Percentiles rank a stretch among this genome's conserved stretches.
These are phyloP conservation scores for Globisporangium splendens DNA, from an alignment of 352 stramenopile genomes.

Conservation along the genomic window DNA sequence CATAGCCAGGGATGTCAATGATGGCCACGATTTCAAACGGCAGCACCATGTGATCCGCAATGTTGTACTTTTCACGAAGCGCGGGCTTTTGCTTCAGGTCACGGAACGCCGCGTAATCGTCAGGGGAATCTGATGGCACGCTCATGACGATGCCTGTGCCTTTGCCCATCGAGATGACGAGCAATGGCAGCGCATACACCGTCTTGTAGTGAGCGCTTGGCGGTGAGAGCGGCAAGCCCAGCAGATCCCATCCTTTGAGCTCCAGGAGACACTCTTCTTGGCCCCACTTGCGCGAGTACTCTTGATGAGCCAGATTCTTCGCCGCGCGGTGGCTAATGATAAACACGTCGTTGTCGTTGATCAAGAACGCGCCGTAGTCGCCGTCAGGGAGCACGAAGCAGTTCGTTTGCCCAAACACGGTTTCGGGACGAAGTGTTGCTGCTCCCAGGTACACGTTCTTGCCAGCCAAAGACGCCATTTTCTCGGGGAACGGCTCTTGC, in stretches of 20 bases:
- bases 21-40: slow-evolving; percentile 99
- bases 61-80: slow-evolving; percentile 97
- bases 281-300: slow-evolving; percentile 85
- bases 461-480: slow-evolving; percentile 67
- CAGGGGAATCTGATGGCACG: slow-evolving; percentile 97
- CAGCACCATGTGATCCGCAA: slow-evolving; percentile 98
- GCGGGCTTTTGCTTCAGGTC: slow-evolving; percentile 98
- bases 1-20: slow-evolving; percentile 99
- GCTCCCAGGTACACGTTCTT: slow-evolving; percentile 97
- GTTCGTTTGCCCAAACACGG: slow-evolving; percentile 99
- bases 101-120: slow-evolving; percentile 99
- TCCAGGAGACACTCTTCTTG: slow-evolving; percentile 87
- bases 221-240: slow-evolving; percentile 95
- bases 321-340: slow-evolving; percentile 93
- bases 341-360: slow-evolving; percentile 95
- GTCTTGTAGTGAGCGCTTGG: slow-evolving; percentile 96
- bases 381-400: slow-evolving; percentile 99
- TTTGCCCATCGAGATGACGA: slow-evolving; percentile 99
- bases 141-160: slow-evolving; percentile 99
- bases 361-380: slow-evolving; percentile 98
- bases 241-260: slow-evolving; percentile 95
- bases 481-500: slow-evolving; percentile 75
- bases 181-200: slow-evolving; percentile 98
- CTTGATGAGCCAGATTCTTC: slow-evolving; percentile 95
- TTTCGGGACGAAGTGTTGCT: slow-evolving; percentile 98